Evolutionary conservation across 1,139 yeast species (phyloP).

Genomic region (Spencermartinsiella ligniputridi): DNA sequence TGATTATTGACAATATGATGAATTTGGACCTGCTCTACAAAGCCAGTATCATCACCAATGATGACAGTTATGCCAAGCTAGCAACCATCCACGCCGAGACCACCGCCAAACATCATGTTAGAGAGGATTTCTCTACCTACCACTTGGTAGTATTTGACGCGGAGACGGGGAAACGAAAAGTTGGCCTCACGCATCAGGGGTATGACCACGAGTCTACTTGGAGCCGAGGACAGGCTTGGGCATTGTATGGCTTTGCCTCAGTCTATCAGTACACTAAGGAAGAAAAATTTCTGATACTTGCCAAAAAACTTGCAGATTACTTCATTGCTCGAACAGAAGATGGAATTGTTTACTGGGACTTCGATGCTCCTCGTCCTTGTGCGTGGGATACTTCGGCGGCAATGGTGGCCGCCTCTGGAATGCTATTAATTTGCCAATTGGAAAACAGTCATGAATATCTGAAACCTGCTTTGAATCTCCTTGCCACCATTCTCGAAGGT

Average conservation of each 20-base stretch:
- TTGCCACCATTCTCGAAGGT: constrained; percentile 9
- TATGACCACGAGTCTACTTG: constrained; percentile 30
- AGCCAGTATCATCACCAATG: constrained; percentile 30
- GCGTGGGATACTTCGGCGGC: constrained; percentile 31
- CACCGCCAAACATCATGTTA: constrained; percentile 28
- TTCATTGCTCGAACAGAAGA: constrained; percentile 25
- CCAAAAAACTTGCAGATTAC: constrained; percentile 24
- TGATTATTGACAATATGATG: constrained; percentile 35
- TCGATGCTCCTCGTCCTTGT: constrained; percentile 30
- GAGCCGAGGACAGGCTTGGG: constrained; percentile 36
- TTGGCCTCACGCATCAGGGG: constrained; percentile 31
- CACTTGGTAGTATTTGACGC: constrained; percentile 29
- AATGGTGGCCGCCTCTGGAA: constrained; percentile 30
- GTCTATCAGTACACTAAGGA: constrained; percentile 28
- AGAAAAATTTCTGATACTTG: constrained; percentile 25
- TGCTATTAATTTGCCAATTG: constrained; percentile 24
- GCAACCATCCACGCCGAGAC: constrained; percentile 33
- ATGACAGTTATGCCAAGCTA: constrained; percentile 25
- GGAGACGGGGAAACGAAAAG: constrained; percentile 23
- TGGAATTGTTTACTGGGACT: constrained; percentile 34
- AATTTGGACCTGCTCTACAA: constrained; percentile 30
- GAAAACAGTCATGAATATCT: constrained; percentile 17
- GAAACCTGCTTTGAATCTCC: constrained; percentile 8
- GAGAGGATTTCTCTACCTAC: constrained; percentile 28
- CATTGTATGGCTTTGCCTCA: constrained; percentile 29